phyloP scores from a whole-genome alignment of 1,284 basidiomycete species.

The Tetrapyrgos nigripes region DNA sequence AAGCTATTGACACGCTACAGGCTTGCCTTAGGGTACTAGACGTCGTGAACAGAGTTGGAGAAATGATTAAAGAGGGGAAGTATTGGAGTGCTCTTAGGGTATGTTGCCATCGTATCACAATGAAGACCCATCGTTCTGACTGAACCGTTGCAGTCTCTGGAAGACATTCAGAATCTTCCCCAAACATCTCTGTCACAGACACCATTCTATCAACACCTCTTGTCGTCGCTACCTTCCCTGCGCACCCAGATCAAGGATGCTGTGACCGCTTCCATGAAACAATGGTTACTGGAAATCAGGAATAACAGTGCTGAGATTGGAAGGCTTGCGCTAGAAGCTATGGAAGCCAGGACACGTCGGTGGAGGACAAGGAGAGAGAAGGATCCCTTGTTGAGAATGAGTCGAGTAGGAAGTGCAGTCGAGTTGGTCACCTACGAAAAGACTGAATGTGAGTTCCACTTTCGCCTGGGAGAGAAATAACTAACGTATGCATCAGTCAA shows the following conservation, averaged over 20 bases:
- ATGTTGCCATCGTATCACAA: slow-evolving; percentile 47
- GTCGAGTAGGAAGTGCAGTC: slow-evolving; percentile 92
- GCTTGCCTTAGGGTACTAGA: slow-evolving; percentile 92
- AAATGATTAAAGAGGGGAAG: slow-evolving; percentile 91
- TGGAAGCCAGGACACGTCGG: slow-evolving; percentile 84
- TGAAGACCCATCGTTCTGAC: slow-evolving; percentile 26
- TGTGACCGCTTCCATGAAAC: slow-evolving; percentile 94
- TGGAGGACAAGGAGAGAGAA: slow-evolving; percentile 88
- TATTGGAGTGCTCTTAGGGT: slow-evolving; percentile 97
- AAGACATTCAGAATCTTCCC: slow-evolving; percentile 93
- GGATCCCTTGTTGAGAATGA: slow-evolving; percentile 75
- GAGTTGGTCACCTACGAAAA: slow-evolving; percentile 95
- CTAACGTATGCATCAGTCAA: slow-evolving; percentile 63
- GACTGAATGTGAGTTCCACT: slow-evolving; percentile 79
- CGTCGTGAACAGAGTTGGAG: slow-evolving; percentile 91
- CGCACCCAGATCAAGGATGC: slow-evolving; percentile 90
- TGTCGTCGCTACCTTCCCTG: slow-evolving; percentile 91
- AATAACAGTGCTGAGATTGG: slow-evolving; percentile 91
- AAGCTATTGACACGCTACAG: slow-evolving; percentile 95
- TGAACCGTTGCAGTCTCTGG: slow-evolving; percentile 73
- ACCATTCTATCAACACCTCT: slow-evolving; percentile 91
- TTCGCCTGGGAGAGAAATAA: slow-evolving; percentile 1
- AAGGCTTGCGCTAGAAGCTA: slow-evolving; percentile 87
- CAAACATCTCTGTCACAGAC: slow-evolving; percentile 91
- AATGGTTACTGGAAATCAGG: slow-evolving; percentile 96